Base-by-base conservation (phyloP, 805 yeast species). In the Cyberlindnera japonica region DNA sequence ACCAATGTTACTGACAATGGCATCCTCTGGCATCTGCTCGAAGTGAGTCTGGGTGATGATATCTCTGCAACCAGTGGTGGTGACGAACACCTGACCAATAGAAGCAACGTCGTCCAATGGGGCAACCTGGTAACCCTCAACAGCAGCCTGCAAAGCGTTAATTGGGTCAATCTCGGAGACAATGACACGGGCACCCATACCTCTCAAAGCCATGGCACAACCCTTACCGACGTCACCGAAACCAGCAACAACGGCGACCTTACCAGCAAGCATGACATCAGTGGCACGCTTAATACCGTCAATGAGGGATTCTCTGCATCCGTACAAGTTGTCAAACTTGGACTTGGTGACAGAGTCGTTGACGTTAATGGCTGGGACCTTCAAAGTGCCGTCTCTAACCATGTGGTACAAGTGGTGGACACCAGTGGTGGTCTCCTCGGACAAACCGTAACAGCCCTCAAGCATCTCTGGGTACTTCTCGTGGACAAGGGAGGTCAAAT, bases 171-270 rank as follows among this genome's bases (percentile, higher is more conserved):
- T 76, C 78, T 91, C 99, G 57, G 98, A 84, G 63, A 91, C 89
- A 55, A 93, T 79, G 59, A 91, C 99, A 72, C 96, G 86, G 55
- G 99, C 96, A 77, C 99, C 99, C 97, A 91, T 90, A 66, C 95
- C 90, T 74, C 87, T 83, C 63, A 93, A 81, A 54, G 99, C 96
- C 87, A 89, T 84, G 68, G 96, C 97, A 81, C 99, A 91, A 71
- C 99, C 99, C 77, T 91, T 91, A 77, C 99, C 99, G 65, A 91
- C 99, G 68, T 91, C 99, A 81, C 99, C 99, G 77, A 82, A 91
- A 74, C 99, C 99, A 49, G 96, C 97, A 61, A 91, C 98, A 60
- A 91, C 95, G 49, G 98, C 95, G 64, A 87, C 93, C 78, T 91
- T 91, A 76, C 99, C 99, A 57, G 97, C 98, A 64, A 91, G 83